These are phyloP conservation scores for Antitrichia curtipendula DNA, from an alignment of 225 moss, liverwort and hornwort species.

Conservation along the genomic window DNA sequence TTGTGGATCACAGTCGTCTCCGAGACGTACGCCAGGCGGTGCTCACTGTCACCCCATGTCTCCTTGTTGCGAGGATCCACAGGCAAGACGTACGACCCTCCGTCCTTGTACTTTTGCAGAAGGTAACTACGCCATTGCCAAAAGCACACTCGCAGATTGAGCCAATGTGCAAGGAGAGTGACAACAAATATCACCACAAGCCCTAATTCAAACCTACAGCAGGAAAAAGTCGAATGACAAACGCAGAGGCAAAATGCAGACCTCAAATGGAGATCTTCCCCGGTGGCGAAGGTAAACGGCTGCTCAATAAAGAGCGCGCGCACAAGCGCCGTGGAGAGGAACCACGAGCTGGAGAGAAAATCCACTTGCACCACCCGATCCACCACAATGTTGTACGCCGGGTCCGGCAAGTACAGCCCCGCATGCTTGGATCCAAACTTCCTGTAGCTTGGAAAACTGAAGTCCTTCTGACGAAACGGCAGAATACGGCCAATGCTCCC, in stretches of 20 bases:
- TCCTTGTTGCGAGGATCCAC: conserved; percentile 71
- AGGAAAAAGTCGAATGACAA: background rate
- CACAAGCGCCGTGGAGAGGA: conserved; percentile 63
- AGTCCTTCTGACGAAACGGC: conserved; percentile 86
- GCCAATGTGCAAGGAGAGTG: background rate
- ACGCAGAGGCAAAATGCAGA: background rate
- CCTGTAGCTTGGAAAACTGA: conserved; percentile 88
- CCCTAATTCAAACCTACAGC: background rate
- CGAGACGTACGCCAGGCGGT: conserved; percentile 76
- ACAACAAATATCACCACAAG: background rate
- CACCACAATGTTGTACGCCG: conserved; percentile 73
- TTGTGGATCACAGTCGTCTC: conserved; percentile 96
- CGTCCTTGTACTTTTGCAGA: conserved; percentile 78
- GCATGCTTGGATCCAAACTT: conserved; percentile 72
- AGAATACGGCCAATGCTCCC: conserved; percentile 94
- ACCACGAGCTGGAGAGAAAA: conserved; percentile 97
- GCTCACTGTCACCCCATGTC: conserved; percentile 99
- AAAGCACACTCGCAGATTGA: background rate
- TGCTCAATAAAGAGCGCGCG: conserved; percentile 75
- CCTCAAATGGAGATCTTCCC: conserved; percentile 97
- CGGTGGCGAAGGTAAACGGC: conserved; percentile 93
- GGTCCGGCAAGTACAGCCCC: conserved; percentile 89
- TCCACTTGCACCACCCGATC: conserved; percentile 80
- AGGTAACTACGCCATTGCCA: conserved; percentile 49
- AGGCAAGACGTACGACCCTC: conserved; percentile 68